Percentiles rank a stretch among this genome's conserved stretches.
Evolutionary conservation across 768 basidiomycete genomes (phyloP).

Genomic region (Chalciporus pseudorubinellus): DNA sequence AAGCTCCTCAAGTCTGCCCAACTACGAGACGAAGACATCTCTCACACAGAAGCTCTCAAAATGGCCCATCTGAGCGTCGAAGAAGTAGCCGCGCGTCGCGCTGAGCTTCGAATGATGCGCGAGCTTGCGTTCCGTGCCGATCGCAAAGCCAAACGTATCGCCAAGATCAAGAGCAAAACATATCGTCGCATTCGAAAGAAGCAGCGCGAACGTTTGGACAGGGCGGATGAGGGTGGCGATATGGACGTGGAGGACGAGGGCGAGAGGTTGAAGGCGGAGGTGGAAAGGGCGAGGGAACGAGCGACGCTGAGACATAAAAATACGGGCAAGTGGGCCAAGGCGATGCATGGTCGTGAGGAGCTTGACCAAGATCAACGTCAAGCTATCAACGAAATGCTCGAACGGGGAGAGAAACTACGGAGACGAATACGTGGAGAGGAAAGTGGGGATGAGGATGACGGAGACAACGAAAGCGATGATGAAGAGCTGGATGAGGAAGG

Average conservation of each 20-base stretch:
- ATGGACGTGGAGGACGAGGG: slow-evolving; percentile 43
- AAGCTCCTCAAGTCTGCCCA: slow-evolving; percentile 77
- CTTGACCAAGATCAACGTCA: slow-evolving; percentile 58
- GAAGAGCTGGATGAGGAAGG: slow-evolving; percentile 39
- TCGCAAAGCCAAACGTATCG: slow-evolving; percentile 80
- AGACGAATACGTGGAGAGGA: slow-evolving; percentile 71
- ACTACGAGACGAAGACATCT: slow-evolving; percentile 78
- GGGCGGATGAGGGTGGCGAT: slow-evolving; percentile 39
- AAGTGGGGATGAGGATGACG: slow-evolving; percentile 53
- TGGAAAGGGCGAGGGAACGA: slow-evolving; percentile 80
- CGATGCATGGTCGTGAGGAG: slow-evolving; percentile 67
- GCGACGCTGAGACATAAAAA: slow-evolving; percentile 88
- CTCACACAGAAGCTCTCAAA: slow-evolving; percentile 76
- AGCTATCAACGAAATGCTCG: slow-evolving; percentile 84
- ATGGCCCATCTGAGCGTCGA: slow-evolving; percentile 81
- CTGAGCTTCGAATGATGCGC: slow-evolving; percentile 82
- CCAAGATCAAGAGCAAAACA: slow-evolving; percentile 95
- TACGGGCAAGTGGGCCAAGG: slow-evolving; percentile 84
- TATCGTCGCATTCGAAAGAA: slow-evolving; percentile 85
- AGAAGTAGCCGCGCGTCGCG: slow-evolving; percentile 79
- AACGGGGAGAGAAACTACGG: slow-evolving; percentile 74
- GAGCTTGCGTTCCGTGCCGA: slow-evolving; percentile 95
- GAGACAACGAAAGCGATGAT: slow-evolving; percentile 40
- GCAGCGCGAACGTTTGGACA: slow-evolving; percentile 60
- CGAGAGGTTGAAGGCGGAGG: slow-evolving; percentile 63